A percentile compares a stretch with the other conserved stretches of the same genome.
Conservation (phyloP, 2,329 filamentous ascomycete genomes). For the Cryphonectria radicalis region DNA sequence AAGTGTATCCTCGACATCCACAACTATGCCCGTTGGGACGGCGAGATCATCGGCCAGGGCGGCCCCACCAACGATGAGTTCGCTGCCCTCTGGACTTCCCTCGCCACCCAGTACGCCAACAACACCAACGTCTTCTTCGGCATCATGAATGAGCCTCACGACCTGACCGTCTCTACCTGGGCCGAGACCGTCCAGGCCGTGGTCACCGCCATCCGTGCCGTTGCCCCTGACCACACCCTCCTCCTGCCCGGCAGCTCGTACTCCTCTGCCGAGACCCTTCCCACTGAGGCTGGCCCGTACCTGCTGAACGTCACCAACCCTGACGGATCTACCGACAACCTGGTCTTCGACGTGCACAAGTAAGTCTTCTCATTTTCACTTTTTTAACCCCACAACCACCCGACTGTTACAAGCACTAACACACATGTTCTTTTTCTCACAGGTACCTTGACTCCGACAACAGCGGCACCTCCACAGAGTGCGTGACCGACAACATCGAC, state of each 20-base stretch:
- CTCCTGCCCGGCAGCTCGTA: slow-evolving; percentile 66
- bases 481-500: slow-evolving; percentile 52
- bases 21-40: slow-evolving; percentile 59
- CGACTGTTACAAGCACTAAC: too few relatives aligned
- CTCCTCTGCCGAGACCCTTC: slow-evolving; percentile 54
- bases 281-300: slow-evolving; percentile 54
- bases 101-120: slow-evolving; percentile 59
- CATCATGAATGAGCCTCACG: slow-evolving; percentile 71
- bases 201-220: slow-evolving; percentile 68
- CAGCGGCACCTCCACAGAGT: slow-evolving; percentile 56
- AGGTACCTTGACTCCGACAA: slow-evolving; percentile 59
- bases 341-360: slow-evolving; percentile 64
- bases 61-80: slow-evolving; percentile 60
- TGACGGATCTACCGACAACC: slow-evolving; percentile 57
- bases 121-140: slow-evolving; percentile 62
- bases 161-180: slow-evolving; percentile 57
- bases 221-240: slow-evolving; percentile 63
- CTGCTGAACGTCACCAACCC: slow-evolving; percentile 59
- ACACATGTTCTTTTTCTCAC: not conserved
- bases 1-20: slow-evolving; percentile 52
- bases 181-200: slow-evolving; percentile 62
- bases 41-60: slow-evolving; percentile 65
- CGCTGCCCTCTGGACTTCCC: slow-evolving; percentile 57
- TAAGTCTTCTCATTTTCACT: slow-evolving; percentile 46
- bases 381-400: not conserved